Conservation (phyloP, 2,329 filamentous ascomycete species). For the Chaetothyriales sp. region DNA sequence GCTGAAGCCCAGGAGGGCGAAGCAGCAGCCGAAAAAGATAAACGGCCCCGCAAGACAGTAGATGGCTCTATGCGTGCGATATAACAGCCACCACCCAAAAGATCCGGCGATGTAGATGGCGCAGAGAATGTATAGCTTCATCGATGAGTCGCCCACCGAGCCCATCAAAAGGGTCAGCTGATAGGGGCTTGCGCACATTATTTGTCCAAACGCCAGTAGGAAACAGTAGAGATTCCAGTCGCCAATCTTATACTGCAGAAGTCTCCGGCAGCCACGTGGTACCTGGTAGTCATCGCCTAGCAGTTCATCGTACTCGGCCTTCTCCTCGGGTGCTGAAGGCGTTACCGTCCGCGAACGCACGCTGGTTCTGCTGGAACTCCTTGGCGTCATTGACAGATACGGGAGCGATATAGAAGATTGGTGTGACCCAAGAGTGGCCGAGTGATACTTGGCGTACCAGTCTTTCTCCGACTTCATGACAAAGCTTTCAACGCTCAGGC, state of each 20-base stretch:
- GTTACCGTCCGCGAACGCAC: background rate
- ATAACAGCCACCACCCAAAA: slow-evolving; percentile 41
- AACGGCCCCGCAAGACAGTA: slow-evolving; percentile 40
- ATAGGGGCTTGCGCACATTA: slow-evolving; percentile 43
- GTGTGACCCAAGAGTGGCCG: slow-evolving; percentile 33
- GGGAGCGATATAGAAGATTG: slow-evolving; percentile 18
- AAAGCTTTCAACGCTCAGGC: slow-evolving; percentile 44
- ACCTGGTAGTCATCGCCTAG: slow-evolving; percentile 34
- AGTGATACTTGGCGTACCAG: slow-evolving; percentile 41
- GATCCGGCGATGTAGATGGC: slow-evolving; percentile 38
- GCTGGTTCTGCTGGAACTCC: slow-evolving; percentile 7
- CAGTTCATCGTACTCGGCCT: slow-evolving; percentile 32
- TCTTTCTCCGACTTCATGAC: slow-evolving; percentile 44
- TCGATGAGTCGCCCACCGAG: slow-evolving; percentile 37
- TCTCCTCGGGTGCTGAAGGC: slow-evolving; percentile 19
- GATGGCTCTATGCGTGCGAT: slow-evolving; percentile 36
- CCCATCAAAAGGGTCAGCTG: slow-evolving; percentile 46
- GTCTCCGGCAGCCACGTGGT: slow-evolving; percentile 33
- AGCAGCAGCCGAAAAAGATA: slow-evolving; percentile 42
- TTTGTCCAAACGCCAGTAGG: slow-evolving; percentile 37
- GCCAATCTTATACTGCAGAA: slow-evolving; percentile 34
- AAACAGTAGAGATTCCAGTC: slow-evolving; percentile 43
- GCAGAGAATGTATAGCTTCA: slow-evolving; percentile 39
- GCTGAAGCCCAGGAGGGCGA: slow-evolving; percentile 41
- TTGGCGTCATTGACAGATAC: slow-evolving; percentile 22